These are phyloP conservation scores for Salvia hispanica DNA, from an alignment of 257 asterid genomes.

Conservation along the genomic window DNA sequence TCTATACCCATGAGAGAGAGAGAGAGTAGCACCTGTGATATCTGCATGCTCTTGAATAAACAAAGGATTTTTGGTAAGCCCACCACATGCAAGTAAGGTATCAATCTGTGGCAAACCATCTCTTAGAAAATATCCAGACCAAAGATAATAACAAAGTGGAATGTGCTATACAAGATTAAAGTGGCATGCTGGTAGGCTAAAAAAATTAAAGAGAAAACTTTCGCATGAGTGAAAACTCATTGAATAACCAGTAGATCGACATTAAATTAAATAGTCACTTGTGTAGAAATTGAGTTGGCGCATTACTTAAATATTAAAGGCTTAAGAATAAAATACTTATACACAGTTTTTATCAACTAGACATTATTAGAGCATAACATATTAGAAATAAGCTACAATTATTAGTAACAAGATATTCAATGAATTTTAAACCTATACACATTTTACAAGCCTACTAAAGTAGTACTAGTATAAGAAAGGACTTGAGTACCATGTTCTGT, in stretches of 20 bases:
- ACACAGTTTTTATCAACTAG: not conserved
- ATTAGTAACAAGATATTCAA: not conserved
- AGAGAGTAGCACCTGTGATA: slow-evolving; percentile 64
- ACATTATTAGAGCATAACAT: not conserved
- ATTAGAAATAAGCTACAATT: slow-evolving; percentile 7
- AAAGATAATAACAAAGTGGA: slow-evolving; percentile 16
- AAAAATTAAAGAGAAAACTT: not conserved
- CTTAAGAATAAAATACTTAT: not conserved
- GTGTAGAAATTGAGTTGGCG: slow-evolving; percentile 16
- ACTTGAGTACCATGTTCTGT: not conserved
- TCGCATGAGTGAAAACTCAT: slow-evolving; percentile 4
- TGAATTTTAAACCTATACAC: not conserved
- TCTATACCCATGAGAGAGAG: slow-evolving; percentile 22
- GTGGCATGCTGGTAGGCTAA: not conserved
- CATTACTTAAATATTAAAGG: not conserved
- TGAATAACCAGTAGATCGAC: slow-evolving; percentile 14
- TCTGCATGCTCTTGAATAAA: slow-evolving; percentile 94
- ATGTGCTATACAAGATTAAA: slow-evolving; percentile 14
- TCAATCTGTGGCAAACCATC: slow-evolving; percentile 60
- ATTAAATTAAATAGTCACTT: not conserved
- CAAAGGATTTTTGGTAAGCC: slow-evolving; percentile 77
- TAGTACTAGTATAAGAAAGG: not conserved
- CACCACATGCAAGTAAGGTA: slow-evolving; percentile 94
- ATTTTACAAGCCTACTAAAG: slow-evolving; percentile 2
- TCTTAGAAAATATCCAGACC: slow-evolving; percentile 17